Evolutionary conservation across 176 grass and related monocot genomes (phyloP).

Genomic region (Areca catechu): DNA sequence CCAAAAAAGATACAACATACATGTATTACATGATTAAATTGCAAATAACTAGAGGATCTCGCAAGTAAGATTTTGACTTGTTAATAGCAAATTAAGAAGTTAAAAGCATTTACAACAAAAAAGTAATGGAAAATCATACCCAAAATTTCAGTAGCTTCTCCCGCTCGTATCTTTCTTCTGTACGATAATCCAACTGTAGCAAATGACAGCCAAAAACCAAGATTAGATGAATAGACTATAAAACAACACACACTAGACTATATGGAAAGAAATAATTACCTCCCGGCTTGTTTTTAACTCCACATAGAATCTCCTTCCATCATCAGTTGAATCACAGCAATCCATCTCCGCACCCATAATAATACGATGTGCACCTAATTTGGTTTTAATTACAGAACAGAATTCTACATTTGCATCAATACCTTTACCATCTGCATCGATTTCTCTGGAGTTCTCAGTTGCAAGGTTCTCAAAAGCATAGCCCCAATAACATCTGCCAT

Average conservation of each 20-base stretch:
- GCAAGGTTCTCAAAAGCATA: constrained; percentile 98
- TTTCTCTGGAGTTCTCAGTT: constrained; percentile 64
- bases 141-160: constrained; percentile 92
- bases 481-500: constrained; percentile 80
- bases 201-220: constrained; percentile 18
- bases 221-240: constrained; percentile 5
- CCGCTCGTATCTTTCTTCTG: constrained; percentile 78
- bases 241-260: too few species aligned
- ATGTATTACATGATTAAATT: too few species aligned
- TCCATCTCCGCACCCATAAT: constrained; percentile 99
- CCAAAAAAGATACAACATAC: too few species aligned
- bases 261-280: constrained; percentile 30
- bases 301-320: constrained; percentile 85
- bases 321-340: constrained; percentile 91
- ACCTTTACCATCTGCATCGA: constrained; percentile 53
- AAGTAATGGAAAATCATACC: constrained; percentile 39
- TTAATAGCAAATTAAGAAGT: too few species aligned
- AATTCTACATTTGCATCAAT: constrained; percentile 98
- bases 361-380: constrained; percentile 92
- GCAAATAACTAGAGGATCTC: too few species aligned
- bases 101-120: neutral
- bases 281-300: constrained; percentile 96
- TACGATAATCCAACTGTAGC: constrained; percentile 79
- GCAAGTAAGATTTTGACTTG: too few species aligned
- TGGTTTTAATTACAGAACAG: constrained; percentile 97